phyloP scores from a whole-genome alignment of 1,284 basidiomycete species.

The Tylopilus sp. region DNA sequence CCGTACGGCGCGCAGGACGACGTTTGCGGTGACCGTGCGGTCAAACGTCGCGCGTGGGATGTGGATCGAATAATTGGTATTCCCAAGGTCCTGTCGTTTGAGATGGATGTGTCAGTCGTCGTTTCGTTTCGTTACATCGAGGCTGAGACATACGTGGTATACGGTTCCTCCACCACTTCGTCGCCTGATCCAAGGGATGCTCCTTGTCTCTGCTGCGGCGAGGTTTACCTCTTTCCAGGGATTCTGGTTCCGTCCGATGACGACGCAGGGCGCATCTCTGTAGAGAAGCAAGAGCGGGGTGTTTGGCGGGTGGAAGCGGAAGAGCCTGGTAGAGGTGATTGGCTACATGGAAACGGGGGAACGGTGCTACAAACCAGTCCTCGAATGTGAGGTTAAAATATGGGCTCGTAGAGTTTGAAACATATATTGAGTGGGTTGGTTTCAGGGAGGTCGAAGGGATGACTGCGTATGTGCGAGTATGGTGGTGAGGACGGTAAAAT shows the following conservation, averaged over 20 bases:
- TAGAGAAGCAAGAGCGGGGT: constrained; percentile 84
- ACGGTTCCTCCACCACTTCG: constrained; percentile 97
- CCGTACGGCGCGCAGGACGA: constrained; percentile 79
- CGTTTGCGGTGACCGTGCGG: constrained; percentile 72
- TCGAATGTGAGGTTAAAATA: constrained; percentile 94
- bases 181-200: constrained; percentile 79
- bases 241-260: constrained; percentile 97
- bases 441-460: constrained; percentile 21
- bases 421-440: constrained; percentile 61
- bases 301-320: constrained; percentile 65
- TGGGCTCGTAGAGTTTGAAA: constrained; percentile 81
- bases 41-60: constrained; percentile 81
- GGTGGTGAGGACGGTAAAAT: background rate
- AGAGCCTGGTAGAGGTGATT: constrained; percentile 59
- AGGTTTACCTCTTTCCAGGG: constrained; percentile 97
- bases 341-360: background rate
- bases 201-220: constrained; percentile 43
- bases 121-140: background rate
- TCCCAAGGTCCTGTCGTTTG: constrained; percentile 81
- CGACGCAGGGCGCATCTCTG: constrained; percentile 85
- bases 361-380: constrained; percentile 67
- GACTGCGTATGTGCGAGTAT: constrained; percentile 14
- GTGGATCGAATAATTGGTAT: constrained; percentile 97
- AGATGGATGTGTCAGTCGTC: background rate
- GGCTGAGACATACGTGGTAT: constrained; percentile 72